Evolutionary conservation across 768 basidiomycete species (phyloP).

Genomic region (Boletus fagicola): DNA sequence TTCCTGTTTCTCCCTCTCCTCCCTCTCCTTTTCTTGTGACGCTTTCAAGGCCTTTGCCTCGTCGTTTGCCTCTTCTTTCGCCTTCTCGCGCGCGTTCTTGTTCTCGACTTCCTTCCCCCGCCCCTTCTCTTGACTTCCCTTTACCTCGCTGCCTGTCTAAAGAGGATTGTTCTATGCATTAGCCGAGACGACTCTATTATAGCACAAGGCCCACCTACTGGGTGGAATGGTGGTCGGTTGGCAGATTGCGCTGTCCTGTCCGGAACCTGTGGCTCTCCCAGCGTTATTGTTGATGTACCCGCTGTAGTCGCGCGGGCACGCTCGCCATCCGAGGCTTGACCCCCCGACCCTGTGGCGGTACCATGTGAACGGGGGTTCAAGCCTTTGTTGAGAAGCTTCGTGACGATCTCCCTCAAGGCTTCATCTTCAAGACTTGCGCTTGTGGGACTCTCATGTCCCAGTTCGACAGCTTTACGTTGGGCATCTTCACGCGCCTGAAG

Average conservation of each 20-base stretch:
- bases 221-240: not conserved
- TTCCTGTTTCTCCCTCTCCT: not conserved
- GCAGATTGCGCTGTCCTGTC: not conserved
- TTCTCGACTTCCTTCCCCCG: not conserved
- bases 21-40: not conserved
- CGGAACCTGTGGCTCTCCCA: slow-evolving; percentile 14
- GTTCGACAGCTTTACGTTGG: slow-evolving; percentile 35
- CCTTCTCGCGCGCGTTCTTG: not conserved
- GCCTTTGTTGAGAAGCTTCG: slow-evolving; percentile 29
- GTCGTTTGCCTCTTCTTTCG: not conserved
- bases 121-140: not conserved
- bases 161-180: not conserved
- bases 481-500: slow-evolving; percentile 53
- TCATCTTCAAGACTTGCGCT: slow-evolving; percentile 33
- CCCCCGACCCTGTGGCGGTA: slow-evolving; percentile 16
- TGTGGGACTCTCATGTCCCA: slow-evolving; percentile 32
- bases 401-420: slow-evolving; percentile 33
- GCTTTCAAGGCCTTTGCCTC: not conserved
- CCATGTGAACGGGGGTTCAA: slow-evolving; percentile 18
- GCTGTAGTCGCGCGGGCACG: not conserved
- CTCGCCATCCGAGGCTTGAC: slow-evolving; percentile 13
- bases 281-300: not conserved
- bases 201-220: slow-evolving; percentile 4
- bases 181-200: not conserved
- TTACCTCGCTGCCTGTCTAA: not conserved